Percentiles rank a stretch among this genome's conserved stretches.
Conservation (phyloP, 352 stramenopile genomes). For the Salisapilia sapeloensis region DNA sequence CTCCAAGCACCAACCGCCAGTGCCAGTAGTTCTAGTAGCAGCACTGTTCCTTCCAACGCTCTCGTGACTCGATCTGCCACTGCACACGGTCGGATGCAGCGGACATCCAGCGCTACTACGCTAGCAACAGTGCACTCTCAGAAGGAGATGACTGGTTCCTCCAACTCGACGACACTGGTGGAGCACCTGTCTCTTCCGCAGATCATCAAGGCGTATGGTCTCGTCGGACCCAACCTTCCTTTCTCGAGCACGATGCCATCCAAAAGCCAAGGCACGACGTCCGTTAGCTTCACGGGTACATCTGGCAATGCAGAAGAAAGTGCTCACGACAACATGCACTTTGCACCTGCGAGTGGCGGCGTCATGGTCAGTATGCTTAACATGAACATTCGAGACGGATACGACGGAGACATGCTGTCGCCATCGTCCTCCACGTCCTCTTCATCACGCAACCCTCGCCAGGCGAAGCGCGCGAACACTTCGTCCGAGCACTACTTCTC, state of each 20-base stretch:
- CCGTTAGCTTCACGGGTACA: too few species aligned
- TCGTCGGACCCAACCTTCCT: conserved; percentile 49
- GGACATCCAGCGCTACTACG: too few species aligned
- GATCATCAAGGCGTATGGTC: conserved; percentile 73
- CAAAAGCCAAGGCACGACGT: too few species aligned
- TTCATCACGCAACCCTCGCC: conserved; percentile 30
- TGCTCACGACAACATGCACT: conserved; percentile 43
- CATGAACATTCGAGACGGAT: conserved; percentile 68
- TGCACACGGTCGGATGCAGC: too few species aligned
- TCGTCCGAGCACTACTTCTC: conserved; percentile 55
- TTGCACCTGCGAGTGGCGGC: conserved; percentile 21
- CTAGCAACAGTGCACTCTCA: too few species aligned
- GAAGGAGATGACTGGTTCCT: too few species aligned
- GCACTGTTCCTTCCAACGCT: too few species aligned
- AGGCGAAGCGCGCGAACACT: conserved; percentile 39
- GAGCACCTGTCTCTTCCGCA: conserved; percentile 60
- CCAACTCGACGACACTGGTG: conserved; percentile 24
- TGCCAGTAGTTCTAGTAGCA: too few species aligned
- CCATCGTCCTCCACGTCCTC: conserved; percentile 30
- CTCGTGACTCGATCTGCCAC: too few species aligned
- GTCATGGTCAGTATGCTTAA: conserved; percentile 69
- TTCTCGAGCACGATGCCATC: conserved; percentile 22
- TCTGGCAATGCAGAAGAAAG: too few species aligned
- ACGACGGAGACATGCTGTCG: conserved; percentile 46
- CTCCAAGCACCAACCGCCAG: conserved; percentile 12